Conservation (phyloP, 163 green algal genomes). For the Scenedesmus sp. region DNA sequence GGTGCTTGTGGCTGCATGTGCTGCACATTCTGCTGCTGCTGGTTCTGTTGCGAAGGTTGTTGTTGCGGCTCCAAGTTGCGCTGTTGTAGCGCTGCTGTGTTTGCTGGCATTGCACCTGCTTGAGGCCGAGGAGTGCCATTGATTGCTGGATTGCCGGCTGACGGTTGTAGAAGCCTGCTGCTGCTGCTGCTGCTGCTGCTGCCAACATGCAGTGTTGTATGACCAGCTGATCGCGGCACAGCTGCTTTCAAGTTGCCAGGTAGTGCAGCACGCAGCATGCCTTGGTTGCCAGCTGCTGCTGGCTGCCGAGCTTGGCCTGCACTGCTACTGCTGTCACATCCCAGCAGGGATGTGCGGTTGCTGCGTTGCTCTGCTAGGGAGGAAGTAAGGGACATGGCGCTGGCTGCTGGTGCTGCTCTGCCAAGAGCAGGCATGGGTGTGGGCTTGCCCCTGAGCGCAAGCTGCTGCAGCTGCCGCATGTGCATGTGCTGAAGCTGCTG, state of each 20-base stretch:
- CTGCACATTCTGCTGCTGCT: neutral
- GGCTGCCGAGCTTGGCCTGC: neutral
- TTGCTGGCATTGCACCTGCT: no score
- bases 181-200: neutral
- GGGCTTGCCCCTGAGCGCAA: neutral
- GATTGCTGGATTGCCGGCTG: no score
- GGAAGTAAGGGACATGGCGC: neutral
- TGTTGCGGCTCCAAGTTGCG: neutral
- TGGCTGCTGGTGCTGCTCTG: neutral
- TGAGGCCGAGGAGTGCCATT: no score
- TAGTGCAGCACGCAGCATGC: neutral
- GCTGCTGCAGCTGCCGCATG: neutral
- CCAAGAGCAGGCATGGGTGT: neutral
- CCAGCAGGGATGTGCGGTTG: neutral
- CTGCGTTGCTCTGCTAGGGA: neutral
- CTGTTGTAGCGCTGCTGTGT: no score
- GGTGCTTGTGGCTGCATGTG: neutral
- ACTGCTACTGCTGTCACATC: neutral
- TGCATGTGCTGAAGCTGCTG: neutral
- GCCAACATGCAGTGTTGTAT: neutral
- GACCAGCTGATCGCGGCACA: neutral
- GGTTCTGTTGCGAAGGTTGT: neutral
- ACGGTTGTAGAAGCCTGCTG: neutral
- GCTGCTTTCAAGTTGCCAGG: neutral
- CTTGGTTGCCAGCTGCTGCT: neutral